phyloP scores from a whole-genome alignment of 139 green algal species.

The Micractinium conductrix region DNA sequence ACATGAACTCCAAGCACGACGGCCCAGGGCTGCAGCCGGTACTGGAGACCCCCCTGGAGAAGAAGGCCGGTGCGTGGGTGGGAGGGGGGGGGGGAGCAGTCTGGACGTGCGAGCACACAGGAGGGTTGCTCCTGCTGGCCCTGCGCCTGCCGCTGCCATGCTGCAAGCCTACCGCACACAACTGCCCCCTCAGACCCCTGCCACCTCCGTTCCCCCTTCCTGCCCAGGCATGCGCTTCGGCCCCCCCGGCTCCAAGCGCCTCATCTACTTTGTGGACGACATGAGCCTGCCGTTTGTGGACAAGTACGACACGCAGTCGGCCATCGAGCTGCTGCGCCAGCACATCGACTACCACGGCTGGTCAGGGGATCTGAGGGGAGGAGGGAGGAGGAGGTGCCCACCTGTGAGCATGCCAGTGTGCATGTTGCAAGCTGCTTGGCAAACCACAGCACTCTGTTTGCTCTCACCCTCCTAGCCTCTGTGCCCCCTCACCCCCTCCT shows the following conservation, averaged over 20 bases:
- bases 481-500: not conserved
- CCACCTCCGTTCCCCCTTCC: not conserved
- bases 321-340: conserved; percentile 91
- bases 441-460: too few species aligned
- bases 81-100: not conserved
- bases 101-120: not conserved
- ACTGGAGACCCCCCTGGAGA: conserved; percentile 85
- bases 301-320: conserved; percentile 95
- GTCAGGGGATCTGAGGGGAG: conserved; percentile 48
- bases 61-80: conserved; percentile 62
- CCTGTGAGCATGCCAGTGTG: too few species aligned
- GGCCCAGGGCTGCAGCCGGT: conserved; percentile 78
- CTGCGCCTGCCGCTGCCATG: too few species aligned
- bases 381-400: too few species aligned
- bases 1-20: conserved; percentile 90
- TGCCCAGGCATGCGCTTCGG: conserved; percentile 83
- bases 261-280: conserved; percentile 95
- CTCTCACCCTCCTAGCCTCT: too few species aligned
- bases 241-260: conserved; percentile 70
- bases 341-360: conserved; percentile 90
- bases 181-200: too few species aligned
- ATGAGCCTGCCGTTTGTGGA: conserved; percentile 93
- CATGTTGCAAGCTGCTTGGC: too few species aligned
- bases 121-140: not conserved
- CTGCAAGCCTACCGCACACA: too few species aligned